Base-by-base conservation (phyloP, 2,329 filamentous ascomycete species). In the Arthroderma uncinatum region DNA sequence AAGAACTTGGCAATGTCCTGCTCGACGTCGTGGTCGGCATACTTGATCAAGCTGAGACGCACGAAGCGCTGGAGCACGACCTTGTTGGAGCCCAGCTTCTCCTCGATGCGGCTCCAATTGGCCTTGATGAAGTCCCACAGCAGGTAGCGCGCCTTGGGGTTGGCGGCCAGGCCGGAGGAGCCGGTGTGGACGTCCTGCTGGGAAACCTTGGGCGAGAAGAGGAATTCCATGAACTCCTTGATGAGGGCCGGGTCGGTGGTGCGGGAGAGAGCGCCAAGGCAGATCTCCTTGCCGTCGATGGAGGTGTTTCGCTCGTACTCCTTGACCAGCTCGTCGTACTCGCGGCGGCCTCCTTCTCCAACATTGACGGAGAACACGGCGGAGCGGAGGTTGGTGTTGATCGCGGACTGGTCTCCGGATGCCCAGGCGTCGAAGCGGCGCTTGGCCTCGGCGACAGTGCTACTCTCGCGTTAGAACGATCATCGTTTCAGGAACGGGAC, bases 11-110 rank as follows among this genome's bases (percentile, higher is more conserved):
- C 79, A 65, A 98, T 93, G 56, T 96, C 89, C 62, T 83, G 78
- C 61, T 89, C 80, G 14, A 82, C 79, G 61, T 80, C 79, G 12
- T 77, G 74, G 64, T 89, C 84, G 2, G 87, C 82, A 69, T 94
- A 97, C 68, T 87, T 87, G 66, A 82, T 82, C 63, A 98, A 75
- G 47, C 84, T 84, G 63, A 87, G 78, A 64, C 87, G 84, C 64
- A 98, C 75, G 73, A 95, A 95, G 52, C 92, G 84, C 73, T 98
- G 92, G 14, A 96, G 78, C 2, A 96, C 82, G 30, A 96, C 86
- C 61, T 89, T 87, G 74, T 96, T 96, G 42, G 79, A 78, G 69
- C 81, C 83, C 56, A 97, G 78, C 70, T 86, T 86, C 59, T 82
- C 75, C 55, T 84, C 79, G 47, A 95, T 80, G 36, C 80, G 77